Conservation (phyloP, 305 asterid genomes). For the Solanum hybrid region DNA sequence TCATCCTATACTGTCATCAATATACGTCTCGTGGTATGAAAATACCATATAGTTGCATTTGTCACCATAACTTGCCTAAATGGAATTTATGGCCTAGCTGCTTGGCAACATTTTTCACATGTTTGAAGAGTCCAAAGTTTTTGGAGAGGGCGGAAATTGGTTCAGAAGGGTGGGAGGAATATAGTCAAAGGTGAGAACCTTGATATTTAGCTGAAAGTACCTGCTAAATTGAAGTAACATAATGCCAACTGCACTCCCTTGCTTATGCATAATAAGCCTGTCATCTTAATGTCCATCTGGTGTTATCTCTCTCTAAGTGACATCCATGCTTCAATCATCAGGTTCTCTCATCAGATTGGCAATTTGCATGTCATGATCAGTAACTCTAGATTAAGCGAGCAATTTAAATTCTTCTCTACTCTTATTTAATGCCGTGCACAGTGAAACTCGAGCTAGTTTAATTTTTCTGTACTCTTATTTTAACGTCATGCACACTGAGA, state of each 20-base stretch:
- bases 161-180: not conserved
- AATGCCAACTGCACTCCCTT: not conserved
- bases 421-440: not conserved
- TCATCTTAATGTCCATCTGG: not conserved
- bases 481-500: not conserved
- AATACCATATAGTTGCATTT: not conserved
- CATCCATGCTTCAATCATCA: not conserved
- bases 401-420: not conserved
- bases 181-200: not conserved
- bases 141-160: not conserved
- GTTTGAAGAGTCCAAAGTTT: not conserved
- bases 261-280: not conserved
- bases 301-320: not conserved
- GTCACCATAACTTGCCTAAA: not conserved
- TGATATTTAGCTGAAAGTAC: not conserved
- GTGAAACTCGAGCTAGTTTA: not conserved
- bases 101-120: not conserved
- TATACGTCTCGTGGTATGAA: not conserved
- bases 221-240: not conserved
- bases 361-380: not conserved
- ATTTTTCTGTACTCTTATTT: not conserved
- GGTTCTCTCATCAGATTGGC: not conserved
- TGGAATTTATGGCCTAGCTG: not conserved
- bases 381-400: not conserved
- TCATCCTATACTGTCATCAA: not conserved